Percentiles rank a stretch among this genome's conserved stretches.
Evolutionary conservation across 2,329 filamentous ascomycete species (phyloP).

Genomic region (Ophiostoma quercus): DNA sequence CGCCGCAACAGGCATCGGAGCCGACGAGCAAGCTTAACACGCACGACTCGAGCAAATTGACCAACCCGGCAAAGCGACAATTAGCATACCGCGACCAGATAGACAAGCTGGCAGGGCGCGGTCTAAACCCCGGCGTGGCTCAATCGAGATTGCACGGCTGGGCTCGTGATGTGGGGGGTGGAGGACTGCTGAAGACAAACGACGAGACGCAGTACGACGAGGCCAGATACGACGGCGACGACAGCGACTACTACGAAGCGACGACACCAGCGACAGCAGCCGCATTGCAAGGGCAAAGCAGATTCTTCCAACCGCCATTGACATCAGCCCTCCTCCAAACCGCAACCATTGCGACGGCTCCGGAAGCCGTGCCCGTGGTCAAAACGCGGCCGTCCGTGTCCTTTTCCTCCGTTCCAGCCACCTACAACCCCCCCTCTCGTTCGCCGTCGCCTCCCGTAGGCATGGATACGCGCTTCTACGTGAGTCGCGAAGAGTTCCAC

Average conservation of each 20-base stretch:
- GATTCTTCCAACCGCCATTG: background rate
- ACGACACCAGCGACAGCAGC: background rate
- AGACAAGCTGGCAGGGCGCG: background rate
- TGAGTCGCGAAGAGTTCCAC: slow-evolving; percentile 60
- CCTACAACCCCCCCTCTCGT: background rate
- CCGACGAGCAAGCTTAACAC: background rate
- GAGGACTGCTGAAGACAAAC: slow-evolving; percentile 31
- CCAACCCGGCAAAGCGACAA: background rate
- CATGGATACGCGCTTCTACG: slow-evolving; percentile 60
- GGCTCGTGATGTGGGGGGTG: slow-evolving; percentile 44
- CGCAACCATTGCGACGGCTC: slow-evolving; percentile 1
- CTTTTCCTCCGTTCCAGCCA: too few relatives aligned
- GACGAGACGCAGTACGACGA: background rate
- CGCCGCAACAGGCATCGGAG: background rate
- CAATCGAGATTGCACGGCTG: slow-evolving; percentile 34
- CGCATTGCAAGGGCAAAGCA: background rate
- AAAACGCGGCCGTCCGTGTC: background rate
- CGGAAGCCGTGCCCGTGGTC: background rate
- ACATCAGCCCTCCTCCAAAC: background rate
- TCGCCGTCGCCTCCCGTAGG: slow-evolving; percentile 34
- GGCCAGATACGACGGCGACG: background rate
- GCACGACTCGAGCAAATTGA: background rate
- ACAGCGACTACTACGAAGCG: background rate
- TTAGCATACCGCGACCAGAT: background rate
- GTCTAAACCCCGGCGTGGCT: slow-evolving; percentile 22